A percentile compares a stretch with the other conserved stretches of the same genome.
phyloP scores from a whole-genome alignment of 768 basidiomycete genomes.

The Pisolithus orientalis region DNA sequence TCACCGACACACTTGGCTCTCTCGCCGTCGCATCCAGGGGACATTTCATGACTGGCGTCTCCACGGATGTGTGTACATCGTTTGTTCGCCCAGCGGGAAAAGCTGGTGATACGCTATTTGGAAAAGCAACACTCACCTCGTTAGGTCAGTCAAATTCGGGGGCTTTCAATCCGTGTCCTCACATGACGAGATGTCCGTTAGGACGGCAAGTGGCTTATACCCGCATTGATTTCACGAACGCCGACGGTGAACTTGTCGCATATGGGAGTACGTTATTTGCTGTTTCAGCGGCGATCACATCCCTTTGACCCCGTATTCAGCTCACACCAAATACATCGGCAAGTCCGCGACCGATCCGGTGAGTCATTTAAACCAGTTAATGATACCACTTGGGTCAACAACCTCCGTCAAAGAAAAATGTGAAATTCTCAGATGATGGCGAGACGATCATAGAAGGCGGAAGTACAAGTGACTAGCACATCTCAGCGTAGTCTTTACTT shows the following conservation, averaged over 20 bases:
- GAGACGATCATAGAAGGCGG: slow-evolving; percentile 58
- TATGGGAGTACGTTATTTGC: slow-evolving; percentile 59
- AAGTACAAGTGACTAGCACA: not conserved
- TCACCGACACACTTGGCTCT: slow-evolving; percentile 82
- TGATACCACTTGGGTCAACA: not conserved
- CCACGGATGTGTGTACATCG: slow-evolving; percentile 73
- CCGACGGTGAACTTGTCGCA: slow-evolving; percentile 64
- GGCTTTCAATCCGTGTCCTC: not conserved
- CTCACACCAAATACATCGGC: slow-evolving; percentile 83
- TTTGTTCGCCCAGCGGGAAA: slow-evolving; percentile 76
- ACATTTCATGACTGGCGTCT: slow-evolving; percentile 84
- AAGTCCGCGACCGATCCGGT: slow-evolving; percentile 49
- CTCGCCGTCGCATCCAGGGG: slow-evolving; percentile 79
- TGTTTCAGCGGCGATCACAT: not conserved
- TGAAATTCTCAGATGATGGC: slow-evolving; percentile 76
- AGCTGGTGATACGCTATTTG: slow-evolving; percentile 58
- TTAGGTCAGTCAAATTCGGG: slow-evolving; percentile 42
- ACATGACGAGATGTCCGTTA: slow-evolving; percentile 19
- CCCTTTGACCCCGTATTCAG: slow-evolving; percentile 29
- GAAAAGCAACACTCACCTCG: slow-evolving; percentile 60
- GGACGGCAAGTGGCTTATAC: slow-evolving; percentile 80
- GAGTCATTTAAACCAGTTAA: slow-evolving; percentile 1
- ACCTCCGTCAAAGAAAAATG: slow-evolving; percentile 48
- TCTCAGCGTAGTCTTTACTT: not conserved
- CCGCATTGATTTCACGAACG: slow-evolving; percentile 65